Evolutionary conservation across 495 filamentous ascomycete species (phyloP), one percentile per base, ranked within the genome.

Genomic region (Recurvomyces mirabilis): DNA sequence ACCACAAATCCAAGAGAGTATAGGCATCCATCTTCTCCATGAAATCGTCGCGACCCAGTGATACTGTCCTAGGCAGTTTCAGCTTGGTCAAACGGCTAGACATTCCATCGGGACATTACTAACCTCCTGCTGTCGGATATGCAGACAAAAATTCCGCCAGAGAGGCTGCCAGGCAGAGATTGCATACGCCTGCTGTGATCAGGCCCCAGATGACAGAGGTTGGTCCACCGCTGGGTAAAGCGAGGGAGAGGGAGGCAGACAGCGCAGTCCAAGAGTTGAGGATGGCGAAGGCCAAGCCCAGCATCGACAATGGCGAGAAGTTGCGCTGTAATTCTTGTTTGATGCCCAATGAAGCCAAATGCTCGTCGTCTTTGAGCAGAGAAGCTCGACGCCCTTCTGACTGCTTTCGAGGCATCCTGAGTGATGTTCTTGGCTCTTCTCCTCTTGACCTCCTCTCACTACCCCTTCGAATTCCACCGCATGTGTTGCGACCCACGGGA

Each of bases 141-240:
- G 79, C 81, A 5, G 75, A 78, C 15, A 84, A 61, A 53, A 85
- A 84, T 53, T 87, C 82, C 11, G 82, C 79, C 19, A 87, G 61
- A 5, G 78, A 83, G 1, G 74, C 68, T 14, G 82, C 77, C 28
- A 84, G 72, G 49, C 76, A 82, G n/a, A 82, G 44, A 55, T 81
- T 84, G 58, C 79, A 83, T 21, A 84, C 25, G 20, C 81, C 81
- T 3, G 81, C 77, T 3, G 81, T 79, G 15, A 84, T 57, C 36
- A 85, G 63, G 12, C 79, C 80, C 72, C 72, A 76, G 23, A 76
- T 58, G 14, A 74, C 67, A 20, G 67, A 60, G n/a, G 66, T 68
- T 0, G 73, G 67, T 0, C 73, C 73, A 5, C 73, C 73, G 13
- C 61, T 66, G 3, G 71, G 71, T 14, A 76, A 54, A 0, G 73